Evolutionary conservation across 495 filamentous ascomycete genomes (phyloP).

Genomic region (Cudoniella acicularis): DNA sequence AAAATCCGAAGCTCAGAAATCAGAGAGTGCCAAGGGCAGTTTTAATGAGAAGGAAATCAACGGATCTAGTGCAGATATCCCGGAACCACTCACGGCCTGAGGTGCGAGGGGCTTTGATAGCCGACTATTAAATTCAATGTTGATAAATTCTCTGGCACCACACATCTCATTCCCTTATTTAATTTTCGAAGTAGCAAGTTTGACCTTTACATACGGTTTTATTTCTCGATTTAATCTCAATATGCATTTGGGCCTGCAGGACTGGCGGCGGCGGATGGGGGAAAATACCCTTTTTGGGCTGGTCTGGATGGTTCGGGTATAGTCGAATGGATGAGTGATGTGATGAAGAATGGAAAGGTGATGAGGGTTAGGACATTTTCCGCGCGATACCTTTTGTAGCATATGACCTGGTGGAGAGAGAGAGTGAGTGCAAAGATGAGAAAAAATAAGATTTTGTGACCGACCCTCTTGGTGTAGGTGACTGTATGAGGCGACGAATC

Average conservation of each 20-base stretch:
- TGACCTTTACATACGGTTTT: neutral
- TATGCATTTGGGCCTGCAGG: neutral
- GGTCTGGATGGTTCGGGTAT: neutral
- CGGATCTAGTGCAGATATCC: neutral
- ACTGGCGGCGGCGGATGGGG: neutral
- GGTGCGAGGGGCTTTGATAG: neutral
- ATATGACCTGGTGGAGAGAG: no score
- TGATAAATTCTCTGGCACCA: neutral
- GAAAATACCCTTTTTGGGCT: neutral
- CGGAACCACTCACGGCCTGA: neutral
- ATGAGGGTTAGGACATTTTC: neutral
- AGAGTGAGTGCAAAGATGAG: neutral
- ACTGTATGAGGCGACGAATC: no score
- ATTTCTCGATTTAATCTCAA: neutral
- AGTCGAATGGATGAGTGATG: neutral
- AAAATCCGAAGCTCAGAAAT: slow-evolving; percentile 12
- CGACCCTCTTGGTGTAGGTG: no score
- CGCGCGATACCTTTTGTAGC: neutral
- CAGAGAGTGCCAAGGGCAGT: slow-evolving; percentile 13
- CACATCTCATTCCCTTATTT: neutral
- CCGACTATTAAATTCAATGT: neutral
- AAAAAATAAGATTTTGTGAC: no score
- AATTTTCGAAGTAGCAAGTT: neutral
- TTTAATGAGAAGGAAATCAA: neutral
- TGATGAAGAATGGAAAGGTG: neutral